phyloP scores from a whole-genome alignment of 306 rosid genomes.

The Vicia faba region DNA sequence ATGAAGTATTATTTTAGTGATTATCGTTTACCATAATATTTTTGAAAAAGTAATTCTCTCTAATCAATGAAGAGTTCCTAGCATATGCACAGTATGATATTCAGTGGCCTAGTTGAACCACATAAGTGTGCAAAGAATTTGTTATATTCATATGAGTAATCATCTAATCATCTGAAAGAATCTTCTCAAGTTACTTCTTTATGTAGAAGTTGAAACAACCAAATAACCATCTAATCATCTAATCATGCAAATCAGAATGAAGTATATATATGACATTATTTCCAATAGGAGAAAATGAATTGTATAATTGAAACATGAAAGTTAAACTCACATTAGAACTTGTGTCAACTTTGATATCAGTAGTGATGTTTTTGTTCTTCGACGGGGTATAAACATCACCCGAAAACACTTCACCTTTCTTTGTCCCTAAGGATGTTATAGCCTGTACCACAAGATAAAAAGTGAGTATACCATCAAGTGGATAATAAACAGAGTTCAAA shows the following conservation, averaged over 20 bases:
- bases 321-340: constrained; percentile 64
- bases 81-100: no score
- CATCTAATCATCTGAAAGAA: no score
- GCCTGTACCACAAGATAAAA: constrained; percentile 54
- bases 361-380: constrained; percentile 79
- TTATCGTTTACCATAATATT: no score
- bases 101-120: no score
- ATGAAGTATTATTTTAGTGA: no score
- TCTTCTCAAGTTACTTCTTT: no score
- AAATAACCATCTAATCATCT: no score
- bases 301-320: constrained; percentile 11
- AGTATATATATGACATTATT: background rate
- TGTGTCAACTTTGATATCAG: constrained; percentile 93
- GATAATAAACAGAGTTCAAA: background rate
- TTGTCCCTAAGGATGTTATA: constrained; percentile 81
- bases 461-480: constrained; percentile 2
- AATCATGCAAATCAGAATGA: background rate
- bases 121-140: no score
- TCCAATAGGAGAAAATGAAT: background rate
- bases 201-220: no score
- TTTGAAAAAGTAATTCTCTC: no score
- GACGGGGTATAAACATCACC: constrained; percentile 87
- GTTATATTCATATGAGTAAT: no score
- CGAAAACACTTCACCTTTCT: constrained; percentile 75
- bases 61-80: no score